Evolutionary conservation across 352 stramenopile species (phyloP).

Genomic region (Globisporangium carolinianum): DNA sequence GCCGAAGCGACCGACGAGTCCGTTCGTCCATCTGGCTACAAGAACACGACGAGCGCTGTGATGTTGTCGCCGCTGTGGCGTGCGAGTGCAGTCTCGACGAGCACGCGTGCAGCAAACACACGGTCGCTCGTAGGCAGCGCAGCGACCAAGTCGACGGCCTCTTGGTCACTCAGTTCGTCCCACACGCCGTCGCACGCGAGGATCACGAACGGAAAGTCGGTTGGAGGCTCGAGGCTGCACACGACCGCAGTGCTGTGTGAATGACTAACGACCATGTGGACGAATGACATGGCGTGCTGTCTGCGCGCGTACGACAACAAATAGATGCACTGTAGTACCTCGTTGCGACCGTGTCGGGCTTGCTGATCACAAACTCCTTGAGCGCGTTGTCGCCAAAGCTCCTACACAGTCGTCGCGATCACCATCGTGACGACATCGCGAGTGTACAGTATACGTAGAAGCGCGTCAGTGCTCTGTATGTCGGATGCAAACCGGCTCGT

Average conservation of each 20-base stretch:
- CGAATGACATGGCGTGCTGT: no score
- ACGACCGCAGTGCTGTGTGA: background rate
- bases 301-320: no score
- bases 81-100: slow-evolving; percentile 49
- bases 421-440: no score
- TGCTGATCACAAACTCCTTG: slow-evolving; percentile 62
- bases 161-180: slow-evolving; percentile 73
- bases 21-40: slow-evolving; percentile 17
- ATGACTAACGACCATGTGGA: no score
- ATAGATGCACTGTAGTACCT: slow-evolving; percentile 14
- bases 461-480: background rate
- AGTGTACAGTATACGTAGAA: slow-evolving; percentile 4
- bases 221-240: slow-evolving; percentile 30
- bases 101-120: slow-evolving; percentile 33
- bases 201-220: slow-evolving; percentile 60
- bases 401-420: slow-evolving; percentile 15
- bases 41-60: slow-evolving; percentile 68
- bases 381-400: slow-evolving; percentile 74
- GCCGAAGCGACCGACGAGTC: no score
- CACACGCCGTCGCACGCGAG: slow-evolving; percentile 77
- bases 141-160: slow-evolving; percentile 56
- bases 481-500: background rate
- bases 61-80: slow-evolving; percentile 71
- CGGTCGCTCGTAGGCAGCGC: slow-evolving; percentile 28
- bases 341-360: slow-evolving; percentile 36